A percentile compares a stretch with the other conserved stretches of the same genome.
Conservation (phyloP, 2,329 filamentous ascomycete genomes). For the Leptographium radiaticola region DNA sequence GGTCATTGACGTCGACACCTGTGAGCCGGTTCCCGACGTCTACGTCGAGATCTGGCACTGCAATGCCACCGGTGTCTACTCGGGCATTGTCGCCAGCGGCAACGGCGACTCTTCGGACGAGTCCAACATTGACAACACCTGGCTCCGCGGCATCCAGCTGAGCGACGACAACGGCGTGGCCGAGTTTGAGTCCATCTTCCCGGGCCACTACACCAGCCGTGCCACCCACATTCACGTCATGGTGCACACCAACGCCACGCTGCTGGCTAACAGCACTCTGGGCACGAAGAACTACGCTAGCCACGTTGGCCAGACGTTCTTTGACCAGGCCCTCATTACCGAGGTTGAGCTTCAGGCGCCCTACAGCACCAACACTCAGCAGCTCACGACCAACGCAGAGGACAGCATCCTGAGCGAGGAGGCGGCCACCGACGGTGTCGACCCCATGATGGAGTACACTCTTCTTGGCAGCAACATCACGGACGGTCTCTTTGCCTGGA, state of each 20-base stretch:
- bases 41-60: slow-evolving; percentile 39
- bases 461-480: slow-evolving; percentile 35
- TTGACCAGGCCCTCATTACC: slow-evolving; percentile 40
- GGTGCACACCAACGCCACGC: slow-evolving; percentile 15
- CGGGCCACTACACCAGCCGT: slow-evolving; percentile 30
- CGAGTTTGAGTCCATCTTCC: slow-evolving; percentile 28
- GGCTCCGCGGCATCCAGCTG: slow-evolving; percentile 29
- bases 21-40: slow-evolving; percentile 32
- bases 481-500: slow-evolving; percentile 39
- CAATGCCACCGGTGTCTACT: slow-evolving; percentile 29
- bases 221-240: slow-evolving; percentile 25
- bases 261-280: slow-evolving; percentile 34
- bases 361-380: slow-evolving; percentile 28
- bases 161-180: slow-evolving; percentile 27
- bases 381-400: slow-evolving; percentile 32
- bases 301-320: slow-evolving; percentile 49
- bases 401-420: slow-evolving; percentile 27
- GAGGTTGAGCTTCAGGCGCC: slow-evolving; percentile 34
- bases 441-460: slow-evolving; percentile 42
- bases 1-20: slow-evolving; percentile 39
- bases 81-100: slow-evolving; percentile 18
- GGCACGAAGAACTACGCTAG: slow-evolving; percentile 33
- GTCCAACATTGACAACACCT: slow-evolving; percentile 23
- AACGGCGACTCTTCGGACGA: slow-evolving; percentile 19
- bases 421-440: slow-evolving; percentile 18